phyloP scores from a whole-genome alignment of 1,284 basidiomycete genomes.

The Cronartium ribicola region DNA sequence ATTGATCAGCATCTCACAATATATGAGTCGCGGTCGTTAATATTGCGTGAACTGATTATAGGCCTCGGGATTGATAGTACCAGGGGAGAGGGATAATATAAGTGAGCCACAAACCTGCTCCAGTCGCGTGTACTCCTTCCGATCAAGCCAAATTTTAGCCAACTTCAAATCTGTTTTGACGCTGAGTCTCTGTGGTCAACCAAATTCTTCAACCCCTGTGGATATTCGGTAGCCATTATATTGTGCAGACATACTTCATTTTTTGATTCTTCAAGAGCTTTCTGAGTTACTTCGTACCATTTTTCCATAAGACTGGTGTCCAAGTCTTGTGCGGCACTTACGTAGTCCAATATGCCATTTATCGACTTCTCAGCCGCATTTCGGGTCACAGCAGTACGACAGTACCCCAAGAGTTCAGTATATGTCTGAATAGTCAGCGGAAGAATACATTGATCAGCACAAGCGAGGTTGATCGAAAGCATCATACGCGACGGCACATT shows the following conservation, averaged over 20 bases:
- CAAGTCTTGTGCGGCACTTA: constrained; percentile 73
- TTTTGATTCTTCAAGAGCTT: constrained; percentile 82
- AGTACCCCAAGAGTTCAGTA: constrained; percentile 26
- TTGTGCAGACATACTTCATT: constrained; percentile 68
- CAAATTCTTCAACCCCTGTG: not conserved
- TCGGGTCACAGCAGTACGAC: constrained; percentile 56
- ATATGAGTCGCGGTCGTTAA: too few relatives aligned
- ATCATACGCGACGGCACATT: not conserved
- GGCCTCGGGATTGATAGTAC: not conserved
- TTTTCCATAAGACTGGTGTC: constrained; percentile 83
- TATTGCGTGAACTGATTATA: too few relatives aligned
- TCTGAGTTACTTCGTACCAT: constrained; percentile 91
- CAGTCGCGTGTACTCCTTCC: constrained; percentile 81
- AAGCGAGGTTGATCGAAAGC: not conserved
- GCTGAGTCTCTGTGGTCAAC: constrained; percentile 66
- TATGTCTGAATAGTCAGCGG: constrained; percentile 16
- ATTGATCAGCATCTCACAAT: too few relatives aligned
- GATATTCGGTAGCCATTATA: not conserved
- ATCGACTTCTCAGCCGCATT: constrained; percentile 77
- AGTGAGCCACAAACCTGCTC: constrained; percentile 61
- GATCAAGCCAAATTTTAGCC: constrained; percentile 93
- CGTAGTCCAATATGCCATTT: constrained; percentile 97
- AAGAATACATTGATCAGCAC: not conserved
- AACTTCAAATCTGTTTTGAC: constrained; percentile 95
- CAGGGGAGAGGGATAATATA: not conserved